Conservation (phyloP, 2,329 filamentous ascomycete species). For the Fusarium neocosmosporiellum region DNA sequence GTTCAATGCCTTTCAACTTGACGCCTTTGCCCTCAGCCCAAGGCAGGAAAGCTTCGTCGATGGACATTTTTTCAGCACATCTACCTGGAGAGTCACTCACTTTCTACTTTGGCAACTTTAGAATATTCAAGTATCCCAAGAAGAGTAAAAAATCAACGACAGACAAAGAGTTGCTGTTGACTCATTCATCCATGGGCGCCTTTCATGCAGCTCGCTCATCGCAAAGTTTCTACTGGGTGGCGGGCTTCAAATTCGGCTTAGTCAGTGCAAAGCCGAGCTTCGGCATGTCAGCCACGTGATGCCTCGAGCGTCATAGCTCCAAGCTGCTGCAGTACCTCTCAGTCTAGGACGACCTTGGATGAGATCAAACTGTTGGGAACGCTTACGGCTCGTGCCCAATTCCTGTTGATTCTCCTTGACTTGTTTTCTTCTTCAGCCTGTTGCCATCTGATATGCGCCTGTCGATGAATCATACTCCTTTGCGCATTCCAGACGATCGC, state of each 20-base stretch:
- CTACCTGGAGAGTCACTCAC: not conserved
- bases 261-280: conserved; percentile 15
- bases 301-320: conserved; percentile 30
- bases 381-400: conserved; percentile 1
- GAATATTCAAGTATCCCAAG: not conserved
- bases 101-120: too few species aligned
- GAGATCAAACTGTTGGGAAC: conserved; percentile 1
- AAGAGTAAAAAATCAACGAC: not conserved
- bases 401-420: not conserved
- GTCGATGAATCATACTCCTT: not conserved
- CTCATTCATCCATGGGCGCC: conserved; percentile 6
- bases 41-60: conserved; percentile 58
- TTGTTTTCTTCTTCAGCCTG: not conserved
- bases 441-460: not conserved
- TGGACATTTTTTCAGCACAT: conserved; percentile 29
- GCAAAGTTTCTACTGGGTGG: conserved; percentile 29
- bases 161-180: conserved; percentile 1
- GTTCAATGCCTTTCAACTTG: conserved; percentile 67
- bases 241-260: conserved; percentile 17
- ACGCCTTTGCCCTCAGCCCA: conserved; percentile 69
- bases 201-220: not conserved
- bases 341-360: conserved; percentile 11
- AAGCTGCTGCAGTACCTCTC: not conserved
- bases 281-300: conserved; percentile 24
- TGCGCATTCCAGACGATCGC: not conserved